A percentile compares a stretch with the other conserved stretches of the same genome.
phyloP scores from a whole-genome alignment of 192 early-diverging fungal species.

The Dimargaris cristalligena region DNA sequence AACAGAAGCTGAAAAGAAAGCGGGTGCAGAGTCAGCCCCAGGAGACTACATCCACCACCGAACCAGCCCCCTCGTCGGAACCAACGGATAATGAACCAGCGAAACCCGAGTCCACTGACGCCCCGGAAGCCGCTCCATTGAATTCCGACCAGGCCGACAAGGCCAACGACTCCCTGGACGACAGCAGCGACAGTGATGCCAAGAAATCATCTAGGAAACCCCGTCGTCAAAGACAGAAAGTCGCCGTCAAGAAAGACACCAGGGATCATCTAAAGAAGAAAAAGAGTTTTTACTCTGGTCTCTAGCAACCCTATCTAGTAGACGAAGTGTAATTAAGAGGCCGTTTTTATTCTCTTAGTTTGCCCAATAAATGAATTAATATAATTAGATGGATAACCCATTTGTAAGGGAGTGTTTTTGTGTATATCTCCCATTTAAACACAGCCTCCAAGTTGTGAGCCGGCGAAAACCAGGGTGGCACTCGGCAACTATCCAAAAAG shows the following conservation, averaged over 20 bases:
- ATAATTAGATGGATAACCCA: too few species aligned
- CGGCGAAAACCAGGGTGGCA: too few species aligned
- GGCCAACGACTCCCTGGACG: not conserved
- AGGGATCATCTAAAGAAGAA: not conserved
- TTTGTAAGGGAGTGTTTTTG: too few species aligned
- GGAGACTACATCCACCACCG: not conserved
- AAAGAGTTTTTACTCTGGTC: not conserved
- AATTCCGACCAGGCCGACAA: not conserved
- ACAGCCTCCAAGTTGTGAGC: too few species aligned
- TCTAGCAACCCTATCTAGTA: too few species aligned
- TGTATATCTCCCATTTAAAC: too few species aligned
- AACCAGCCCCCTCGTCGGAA: not conserved
- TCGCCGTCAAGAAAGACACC: not conserved
- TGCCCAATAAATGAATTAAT: too few species aligned
- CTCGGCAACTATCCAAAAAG: too few species aligned
- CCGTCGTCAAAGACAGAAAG: too few species aligned
- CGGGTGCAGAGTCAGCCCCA: not conserved
- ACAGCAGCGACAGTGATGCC: not conserved
- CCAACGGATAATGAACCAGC: not conserved
- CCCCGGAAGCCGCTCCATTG: not conserved
- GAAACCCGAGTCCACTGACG: not conserved
- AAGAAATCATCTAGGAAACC: too few species aligned
- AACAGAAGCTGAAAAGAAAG: not conserved
- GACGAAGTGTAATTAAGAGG: too few species aligned
- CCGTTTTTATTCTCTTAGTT: too few species aligned